Evolutionary conservation across 306 rosid species (phyloP).

Genomic region (Cercis canadensis): DNA sequence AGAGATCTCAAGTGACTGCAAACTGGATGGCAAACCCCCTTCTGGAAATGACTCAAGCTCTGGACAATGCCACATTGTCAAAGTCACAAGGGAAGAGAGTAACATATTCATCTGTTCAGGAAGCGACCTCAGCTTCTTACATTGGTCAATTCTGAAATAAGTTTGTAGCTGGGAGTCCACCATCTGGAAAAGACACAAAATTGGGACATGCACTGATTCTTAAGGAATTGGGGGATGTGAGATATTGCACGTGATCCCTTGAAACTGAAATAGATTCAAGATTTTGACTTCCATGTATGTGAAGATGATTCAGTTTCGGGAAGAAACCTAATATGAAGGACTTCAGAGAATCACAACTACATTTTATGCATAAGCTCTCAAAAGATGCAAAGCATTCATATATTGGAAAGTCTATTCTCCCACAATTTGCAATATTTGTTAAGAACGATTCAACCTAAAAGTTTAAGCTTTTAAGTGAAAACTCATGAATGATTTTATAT

Average conservation of each 20-base stretch:
- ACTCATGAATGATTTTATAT: background rate
- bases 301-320: background rate
- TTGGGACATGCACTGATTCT: slow-evolving; percentile 9
- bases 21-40: slow-evolving; percentile 31
- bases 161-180: slow-evolving; percentile 17
- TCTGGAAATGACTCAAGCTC: slow-evolving; percentile 35
- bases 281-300: slow-evolving; percentile 5
- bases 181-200: slow-evolving; percentile 17
- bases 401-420: slow-evolving; percentile 9
- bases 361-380: slow-evolving; percentile 4
- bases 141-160: background rate
- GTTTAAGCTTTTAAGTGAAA: no score
- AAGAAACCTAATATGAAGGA: background rate
- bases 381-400: background rate
- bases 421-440: background rate
- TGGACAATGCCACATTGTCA: slow-evolving; percentile 15
- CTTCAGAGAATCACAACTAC: slow-evolving; percentile 10
- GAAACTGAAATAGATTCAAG: slow-evolving; percentile 13
- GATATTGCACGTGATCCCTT: background rate
- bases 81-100: slow-evolving; percentile 28
- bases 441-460: no score
- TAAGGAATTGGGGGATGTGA: background rate
- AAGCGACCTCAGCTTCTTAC: slow-evolving; percentile 3
- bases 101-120: slow-evolving; percentile 15
- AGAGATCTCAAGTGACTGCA: background rate